Evolutionary conservation across 1,139 yeast species (phyloP), one percentile per base, ranked within the genome.

Genomic region (Chernovozyma aurita): DNA sequence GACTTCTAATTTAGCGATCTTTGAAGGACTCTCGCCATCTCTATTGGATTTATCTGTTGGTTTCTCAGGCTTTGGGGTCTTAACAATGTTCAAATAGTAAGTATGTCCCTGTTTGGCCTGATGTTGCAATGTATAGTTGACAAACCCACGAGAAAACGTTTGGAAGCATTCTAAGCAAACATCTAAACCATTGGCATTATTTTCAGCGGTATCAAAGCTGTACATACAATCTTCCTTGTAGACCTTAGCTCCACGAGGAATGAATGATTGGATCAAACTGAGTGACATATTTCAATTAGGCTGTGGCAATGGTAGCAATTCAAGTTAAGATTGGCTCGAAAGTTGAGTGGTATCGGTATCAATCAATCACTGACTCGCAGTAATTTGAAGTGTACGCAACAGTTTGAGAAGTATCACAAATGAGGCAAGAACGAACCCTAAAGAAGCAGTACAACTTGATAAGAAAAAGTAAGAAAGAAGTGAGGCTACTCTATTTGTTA

Each of bases 191-290:
- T 58, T 46, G 0, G 57, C 57, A 35, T 59, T 64, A 52, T 80
- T 78, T 41, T 78, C 82, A 17, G 88, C 76, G 0, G 85, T 80
- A 44, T 80, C 90, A 52, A 85, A 87, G 35, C 84, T 79, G 62
- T 73, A 85, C 69, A 82, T 80, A 49, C 95, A 86, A 43, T 86
- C 95, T 57, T 86, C 95, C 52, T 85, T 86, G 57, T 76, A 81
- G 15, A 87, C 76, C 7, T 61, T 55, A 41, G 61, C 42, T 28
- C 48, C 42, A 3, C 46, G 37, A 4, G 54, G 50, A 20, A 57
- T 41, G 6, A 36, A 42, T 31, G 41, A 42, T 21, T 55, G 52
- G 14, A 61, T 42, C 5, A 34, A n/a, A 20, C 31, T 37, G 30
- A 22, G 24, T n/a, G 22, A 12, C 17, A 31, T 26, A 17, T 21